Percentiles rank a stretch among this genome's conserved stretches.
phyloP scores from a whole-genome alignment of 2,329 filamentous ascomycete species.

The Geosmithia morbida region DNA sequence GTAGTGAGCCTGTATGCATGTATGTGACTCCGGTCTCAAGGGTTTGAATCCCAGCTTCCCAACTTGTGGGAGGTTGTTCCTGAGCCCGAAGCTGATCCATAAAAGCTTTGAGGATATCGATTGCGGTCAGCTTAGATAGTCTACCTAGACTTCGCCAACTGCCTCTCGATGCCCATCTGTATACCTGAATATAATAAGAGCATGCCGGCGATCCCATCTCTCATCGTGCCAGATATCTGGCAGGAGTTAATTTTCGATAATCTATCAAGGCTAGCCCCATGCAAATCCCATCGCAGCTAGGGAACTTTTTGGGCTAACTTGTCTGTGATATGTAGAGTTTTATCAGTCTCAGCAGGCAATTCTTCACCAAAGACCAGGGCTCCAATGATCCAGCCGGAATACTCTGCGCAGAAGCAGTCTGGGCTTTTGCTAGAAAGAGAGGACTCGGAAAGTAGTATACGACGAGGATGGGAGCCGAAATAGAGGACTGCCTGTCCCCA shows the following conservation, averaged over 20 bases:
- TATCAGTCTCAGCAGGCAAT: too few relatives aligned
- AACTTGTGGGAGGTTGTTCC: not conserved
- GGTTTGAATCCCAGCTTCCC: not conserved
- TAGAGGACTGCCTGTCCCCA: not conserved
- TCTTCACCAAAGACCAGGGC: not conserved
- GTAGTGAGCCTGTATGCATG: too few relatives aligned
- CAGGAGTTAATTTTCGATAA: not conserved
- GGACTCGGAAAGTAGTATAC: not conserved
- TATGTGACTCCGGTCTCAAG: too few relatives aligned
- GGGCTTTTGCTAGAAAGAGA: not conserved
- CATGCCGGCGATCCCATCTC: not conserved
- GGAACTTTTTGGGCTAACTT: not conserved
- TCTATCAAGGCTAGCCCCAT: not conserved
- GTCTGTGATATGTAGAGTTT: too few relatives aligned
- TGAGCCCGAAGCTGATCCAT: not conserved
- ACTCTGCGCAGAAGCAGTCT: not conserved
- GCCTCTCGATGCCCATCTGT: not conserved
- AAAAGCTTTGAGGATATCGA: not conserved
- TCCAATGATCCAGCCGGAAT: not conserved
- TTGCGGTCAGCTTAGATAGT: not conserved
- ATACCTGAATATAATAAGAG: not conserved
- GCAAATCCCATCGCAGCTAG: not conserved
- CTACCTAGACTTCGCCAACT: not conserved
- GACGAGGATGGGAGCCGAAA: not conserved
- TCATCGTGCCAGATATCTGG: too few relatives aligned